These are phyloP conservation scores for Blastobotrys peoriensis DNA, from an alignment of 805 yeast species.

Conservation along the genomic window DNA sequence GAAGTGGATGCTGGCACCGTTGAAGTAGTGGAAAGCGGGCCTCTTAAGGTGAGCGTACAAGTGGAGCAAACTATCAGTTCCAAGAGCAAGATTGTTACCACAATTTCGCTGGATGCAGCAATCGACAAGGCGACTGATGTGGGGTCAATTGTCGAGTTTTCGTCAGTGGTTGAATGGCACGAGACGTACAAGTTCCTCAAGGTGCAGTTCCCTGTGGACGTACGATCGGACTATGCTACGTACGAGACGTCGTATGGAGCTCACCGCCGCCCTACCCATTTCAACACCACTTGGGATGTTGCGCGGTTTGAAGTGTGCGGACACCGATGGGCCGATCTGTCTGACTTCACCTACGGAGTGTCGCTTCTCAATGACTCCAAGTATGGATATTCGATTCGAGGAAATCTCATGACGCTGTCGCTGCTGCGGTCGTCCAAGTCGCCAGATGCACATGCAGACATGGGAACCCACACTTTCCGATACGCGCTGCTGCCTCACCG, in stretches of 20 bases:
- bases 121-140: slow-evolving; percentile 24
- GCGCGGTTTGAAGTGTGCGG: slow-evolving; percentile 95
- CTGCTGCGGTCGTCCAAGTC: slow-evolving; percentile 86
- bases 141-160: slow-evolving; percentile 41
- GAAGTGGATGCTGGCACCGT: slow-evolving; percentile 40
- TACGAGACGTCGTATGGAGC: slow-evolving; percentile 94
- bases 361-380: slow-evolving; percentile 76
- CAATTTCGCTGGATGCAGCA: slow-evolving; percentile 62
- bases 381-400: slow-evolving; percentile 90
- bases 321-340: slow-evolving; percentile 88
- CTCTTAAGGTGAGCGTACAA: slow-evolving; percentile 56
- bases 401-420: slow-evolving; percentile 84
- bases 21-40: slow-evolving; percentile 42
- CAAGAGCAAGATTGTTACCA: slow-evolving; percentile 54
- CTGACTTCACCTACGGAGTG: slow-evolving; percentile 84
- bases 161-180: slow-evolving; percentile 73
- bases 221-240: slow-evolving; percentile 67
- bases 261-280: slow-evolving; percentile 89
- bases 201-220: slow-evolving; percentile 89
- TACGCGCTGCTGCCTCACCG: slow-evolving; percentile 81
- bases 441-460: slow-evolving; percentile 92
- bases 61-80: slow-evolving; percentile 56
- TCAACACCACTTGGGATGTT: slow-evolving; percentile 91
- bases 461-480: slow-evolving; percentile 78
- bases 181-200: slow-evolving; percentile 83